Evolutionary conservation across 495 filamentous ascomycete species (phyloP).

Genomic region (Hyaloscypha finlandica): DNA sequence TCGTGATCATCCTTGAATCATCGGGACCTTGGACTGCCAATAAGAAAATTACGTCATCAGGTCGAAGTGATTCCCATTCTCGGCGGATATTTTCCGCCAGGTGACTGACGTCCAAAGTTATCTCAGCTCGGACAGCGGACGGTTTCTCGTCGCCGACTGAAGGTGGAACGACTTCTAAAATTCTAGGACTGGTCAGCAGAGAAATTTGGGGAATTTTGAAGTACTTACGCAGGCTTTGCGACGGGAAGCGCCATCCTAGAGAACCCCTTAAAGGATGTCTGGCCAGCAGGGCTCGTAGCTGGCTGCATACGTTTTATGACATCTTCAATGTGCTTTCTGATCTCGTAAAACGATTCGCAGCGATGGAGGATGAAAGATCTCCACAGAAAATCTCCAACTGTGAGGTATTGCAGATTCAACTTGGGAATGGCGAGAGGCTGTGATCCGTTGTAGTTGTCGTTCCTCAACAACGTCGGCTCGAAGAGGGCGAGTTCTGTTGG

Average conservation of each 20-base stretch:
- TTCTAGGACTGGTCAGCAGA: conserved; percentile 40
- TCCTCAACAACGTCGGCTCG: conserved; percentile 77
- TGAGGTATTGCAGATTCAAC: conserved; percentile 92
- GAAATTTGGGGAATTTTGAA: background rate
- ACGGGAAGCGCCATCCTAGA: conserved; percentile 92
- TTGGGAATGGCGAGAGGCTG: conserved; percentile 90
- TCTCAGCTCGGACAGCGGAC: conserved; percentile 83
- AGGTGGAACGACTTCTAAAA: conserved; percentile 82
- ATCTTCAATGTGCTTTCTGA: conserved; percentile 86
- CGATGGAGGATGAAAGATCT: conserved; percentile 86
- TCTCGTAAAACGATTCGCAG: conserved; percentile 91
- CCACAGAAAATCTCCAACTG: conserved; percentile 94
- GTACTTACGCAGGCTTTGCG: conserved; percentile 65
- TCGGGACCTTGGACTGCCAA: conserved; percentile 64
- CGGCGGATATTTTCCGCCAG: conserved; percentile 71
- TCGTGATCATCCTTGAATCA: conserved; percentile 52
- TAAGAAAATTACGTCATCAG: conserved; percentile 89
- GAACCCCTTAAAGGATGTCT: conserved; percentile 77
- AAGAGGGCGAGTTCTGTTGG: conserved; percentile 89
- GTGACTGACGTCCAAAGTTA: conserved; percentile 81
- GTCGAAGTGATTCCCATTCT: conserved; percentile 90
- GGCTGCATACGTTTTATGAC: conserved; percentile 78
- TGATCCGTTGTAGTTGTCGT: conserved; percentile 88
- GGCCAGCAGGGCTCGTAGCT: conserved; percentile 58
- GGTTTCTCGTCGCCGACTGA: conserved; percentile 84